These are phyloP conservation scores for Mycocentrospora acerina DNA, from an alignment of 2,329 filamentous ascomycete species.

Conservation along the genomic window DNA sequence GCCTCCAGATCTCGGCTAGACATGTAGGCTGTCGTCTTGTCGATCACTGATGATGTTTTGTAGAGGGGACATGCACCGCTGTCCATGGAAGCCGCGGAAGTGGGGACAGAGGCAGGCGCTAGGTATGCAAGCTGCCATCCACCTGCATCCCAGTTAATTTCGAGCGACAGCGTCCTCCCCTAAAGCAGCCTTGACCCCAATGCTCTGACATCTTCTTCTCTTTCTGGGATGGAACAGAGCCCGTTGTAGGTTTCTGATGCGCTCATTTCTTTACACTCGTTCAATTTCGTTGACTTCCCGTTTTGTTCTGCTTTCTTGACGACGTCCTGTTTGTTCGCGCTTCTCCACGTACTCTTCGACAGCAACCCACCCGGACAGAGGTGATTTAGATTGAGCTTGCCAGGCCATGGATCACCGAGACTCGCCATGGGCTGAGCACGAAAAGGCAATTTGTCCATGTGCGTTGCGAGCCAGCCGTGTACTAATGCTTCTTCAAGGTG, in stretches of 20 bases:
- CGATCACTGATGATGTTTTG: too few relatives aligned
- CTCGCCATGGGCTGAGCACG: slow-evolving; percentile 49
- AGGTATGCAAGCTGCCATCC: slow-evolving; percentile 9
- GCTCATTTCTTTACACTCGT: slow-evolving; percentile 10
- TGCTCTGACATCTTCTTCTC: too few relatives aligned
- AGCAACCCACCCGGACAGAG: slow-evolving; percentile 11
- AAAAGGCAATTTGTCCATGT: slow-evolving; percentile 42
- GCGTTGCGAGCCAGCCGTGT: slow-evolving; percentile 1
- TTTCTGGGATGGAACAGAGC: too few relatives aligned
- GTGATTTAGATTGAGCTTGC: slow-evolving; percentile 15
- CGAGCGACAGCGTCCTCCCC: slow-evolving; percentile 12
- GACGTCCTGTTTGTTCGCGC: slow-evolving; percentile 14
- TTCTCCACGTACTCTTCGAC: slow-evolving; percentile 20
- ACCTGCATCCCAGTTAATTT: slow-evolving; percentile 20
- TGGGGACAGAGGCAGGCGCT: too few relatives aligned
- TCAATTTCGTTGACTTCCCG: slow-evolving; percentile 26
- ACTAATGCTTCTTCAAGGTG: slow-evolving; percentile 20
- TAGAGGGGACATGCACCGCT: too few relatives aligned
- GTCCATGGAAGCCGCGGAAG: too few relatives aligned
- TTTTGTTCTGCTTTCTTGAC: slow-evolving; percentile 22
- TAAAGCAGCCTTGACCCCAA: slow-evolving; percentile 14
- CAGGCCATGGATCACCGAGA: slow-evolving; percentile 44
- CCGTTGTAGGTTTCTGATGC: too few relatives aligned
- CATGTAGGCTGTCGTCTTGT: too few relatives aligned
- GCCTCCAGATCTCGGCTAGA: too few relatives aligned